These are phyloP conservation scores for Tylopilus plumbeoviolaceoides DNA, from an alignment of 768 basidiomycete species.

Conservation along the genomic window DNA sequence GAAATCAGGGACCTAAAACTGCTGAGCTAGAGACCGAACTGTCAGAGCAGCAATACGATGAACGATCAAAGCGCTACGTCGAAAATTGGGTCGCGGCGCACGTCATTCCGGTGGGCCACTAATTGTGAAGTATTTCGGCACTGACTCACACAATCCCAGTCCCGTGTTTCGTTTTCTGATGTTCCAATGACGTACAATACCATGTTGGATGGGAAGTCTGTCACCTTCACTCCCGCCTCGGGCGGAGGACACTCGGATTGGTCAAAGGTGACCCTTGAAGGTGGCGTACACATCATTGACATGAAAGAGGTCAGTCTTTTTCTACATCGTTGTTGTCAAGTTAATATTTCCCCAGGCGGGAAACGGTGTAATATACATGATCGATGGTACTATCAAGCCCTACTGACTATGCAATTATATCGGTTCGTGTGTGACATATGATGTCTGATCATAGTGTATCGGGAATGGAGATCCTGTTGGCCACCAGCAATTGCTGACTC, in stretches of 20 bases:
- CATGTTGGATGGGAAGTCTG: constrained; percentile 52
- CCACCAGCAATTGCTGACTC: not conserved
- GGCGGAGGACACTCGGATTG: constrained; percentile 44
- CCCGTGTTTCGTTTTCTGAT: constrained; percentile 42
- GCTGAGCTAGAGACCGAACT: constrained; percentile 48
- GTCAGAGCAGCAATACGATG: constrained; percentile 64
- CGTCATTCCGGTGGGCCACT: constrained; percentile 64
- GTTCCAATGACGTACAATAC: constrained; percentile 46
- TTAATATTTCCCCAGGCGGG: constrained; percentile 29
- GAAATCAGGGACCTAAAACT: constrained; percentile 54
- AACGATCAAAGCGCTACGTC: constrained; percentile 58
- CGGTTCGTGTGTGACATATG: not conserved
- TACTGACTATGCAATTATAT: constrained; percentile 5
- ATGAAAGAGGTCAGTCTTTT: constrained; percentile 54
- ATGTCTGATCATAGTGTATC: not conserved
- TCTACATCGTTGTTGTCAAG: not conserved
- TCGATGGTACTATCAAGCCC: constrained; percentile 36
- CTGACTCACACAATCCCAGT: constrained; percentile 23
- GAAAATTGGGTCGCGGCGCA: constrained; percentile 80
- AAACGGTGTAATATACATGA: constrained; percentile 42
- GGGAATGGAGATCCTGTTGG: not conserved
- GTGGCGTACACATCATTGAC: constrained; percentile 48
- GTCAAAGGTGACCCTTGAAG: constrained; percentile 55
- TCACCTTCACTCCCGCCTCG: constrained; percentile 46
- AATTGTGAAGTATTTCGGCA: not conserved